Evolutionary conservation across 371 early-diverging fungal species (phyloP), one percentile per base, ranked within the genome.

Genomic region (Saksenaea vasiformis): DNA sequence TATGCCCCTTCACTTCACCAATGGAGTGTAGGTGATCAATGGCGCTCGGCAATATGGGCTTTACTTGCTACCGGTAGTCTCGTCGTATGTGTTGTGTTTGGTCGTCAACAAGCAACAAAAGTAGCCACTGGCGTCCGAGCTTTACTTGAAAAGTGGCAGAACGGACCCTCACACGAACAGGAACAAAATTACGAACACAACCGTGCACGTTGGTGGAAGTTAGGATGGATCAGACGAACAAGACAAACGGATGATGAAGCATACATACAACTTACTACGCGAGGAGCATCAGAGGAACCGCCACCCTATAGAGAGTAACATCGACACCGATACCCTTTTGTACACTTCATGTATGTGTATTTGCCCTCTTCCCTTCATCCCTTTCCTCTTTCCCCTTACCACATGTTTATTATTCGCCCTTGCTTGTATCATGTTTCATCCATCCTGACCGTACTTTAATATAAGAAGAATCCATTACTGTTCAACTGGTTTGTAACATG

Each of bases 1-100:
- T 80, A 80, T 62, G 60, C 65, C 13, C 75, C 71, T 10, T 47
- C 70, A 17, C 54, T 67, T 19, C 68, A 70, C 22, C 61, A 64
- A 28, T 78, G 77, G 78, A 74, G 72, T 4, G 53, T 81, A 58
- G 82, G 82, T 1, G 74, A 81, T 15, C 74, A 81, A 15, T 78
- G 78, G 79, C 66, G 71, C 17, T 56, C 73, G 1, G 78, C 77
- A 15, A 66, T 68, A 0, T 11, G 68, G 27, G 82, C 77, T 3
- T 69, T 81, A 10, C 19, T 77, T 10, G 65, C 73, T 19, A 77
- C 82, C 15, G 82, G 77, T 13, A 61, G 61, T 1, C 31, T 73
- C 9, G 79, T 62, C 9, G 57, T 72, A 13, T 72, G 62, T 54
- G 27, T 77, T 1, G 41, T 78, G 11, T 44, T 73, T 3, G 78